These are phyloP conservation scores for Mortierella sp. DNA, from an alignment of 371 early-diverging fungal species.

Conservation along the genomic window DNA sequence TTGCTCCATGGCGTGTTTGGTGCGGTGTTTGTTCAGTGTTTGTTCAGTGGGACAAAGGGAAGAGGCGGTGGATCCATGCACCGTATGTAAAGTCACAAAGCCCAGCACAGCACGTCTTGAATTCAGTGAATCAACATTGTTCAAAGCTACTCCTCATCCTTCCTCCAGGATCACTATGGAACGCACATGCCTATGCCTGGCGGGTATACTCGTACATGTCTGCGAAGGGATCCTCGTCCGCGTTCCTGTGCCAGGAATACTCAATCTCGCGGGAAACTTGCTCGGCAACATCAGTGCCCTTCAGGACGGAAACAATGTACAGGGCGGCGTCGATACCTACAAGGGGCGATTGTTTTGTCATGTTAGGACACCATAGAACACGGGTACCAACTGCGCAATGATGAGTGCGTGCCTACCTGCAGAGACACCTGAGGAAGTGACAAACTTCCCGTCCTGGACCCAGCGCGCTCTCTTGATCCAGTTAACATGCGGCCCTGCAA, in stretches of 20 bases:
- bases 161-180: not conserved
- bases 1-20: constrained; percentile 16
- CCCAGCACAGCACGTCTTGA: no score
- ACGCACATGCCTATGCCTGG: constrained; percentile 4
- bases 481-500: constrained; percentile 16
- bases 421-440: constrained; percentile 60
- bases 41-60: not conserved
- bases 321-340: constrained; percentile 47
- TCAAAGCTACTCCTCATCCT: no score
- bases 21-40: not conserved
- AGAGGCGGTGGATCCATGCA: no score
- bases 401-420: constrained; percentile 9
- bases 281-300: constrained; percentile 16
- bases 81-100: no score
- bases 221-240: constrained; percentile 45
- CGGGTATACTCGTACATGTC: constrained; percentile 48
- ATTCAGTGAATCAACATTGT: no score
- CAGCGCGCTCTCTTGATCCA: constrained; percentile 63
- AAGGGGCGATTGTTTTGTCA: not conserved
- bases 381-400: no score
- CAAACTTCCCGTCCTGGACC: constrained; percentile 60
- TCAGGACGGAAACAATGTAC: constrained; percentile 33
- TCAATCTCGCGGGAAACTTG: constrained; percentile 28
- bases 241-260: constrained; percentile 44
- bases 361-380: no score